Base-by-base conservation (phyloP, 257 asterid genomes). In the Echites panduratus region DNA sequence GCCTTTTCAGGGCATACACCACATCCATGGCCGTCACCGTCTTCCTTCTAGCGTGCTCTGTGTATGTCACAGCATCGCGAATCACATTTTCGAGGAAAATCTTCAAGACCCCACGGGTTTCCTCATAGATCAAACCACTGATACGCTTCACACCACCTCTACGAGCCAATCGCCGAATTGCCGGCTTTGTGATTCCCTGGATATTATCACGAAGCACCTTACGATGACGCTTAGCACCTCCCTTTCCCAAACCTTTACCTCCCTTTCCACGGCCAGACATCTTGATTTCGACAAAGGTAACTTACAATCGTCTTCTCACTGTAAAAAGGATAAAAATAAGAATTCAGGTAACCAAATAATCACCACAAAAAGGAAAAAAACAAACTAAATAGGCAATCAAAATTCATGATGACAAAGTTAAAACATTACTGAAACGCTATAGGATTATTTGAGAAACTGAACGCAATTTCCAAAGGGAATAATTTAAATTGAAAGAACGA, bases 221-320 rank as follows among this genome's bases (percentile, higher is more conserved):
- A 20, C 84, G 81, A 20, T 80, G 84, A 19, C 84, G 78, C 24
- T 80, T 80, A 5, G 84, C 84, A 43, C 84, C 84, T 12, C 84
- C 84, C 62, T 80, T 80, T 32, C 83, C 83, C 45, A 80, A 74
- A 13, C 83, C 83, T 57, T 80, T 80, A 6, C 83, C 83, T 24
- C 83, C 83, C 76, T 80, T 80, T 68, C 83, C 83, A 61, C 83
- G 80, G 0, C 83, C 83, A 0, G 83, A 80, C 83, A 80, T 80
- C 57, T 63, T 6, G 67, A 62, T 14, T 62, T 32, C 47, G 17
- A 62, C 67, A 16, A 9, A 7, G 43, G 32, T 1, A 14, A 13
- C 20, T 16, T 17, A 9, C 26, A 19, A 35, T 38, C 20, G 4
- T 41, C 3, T 6, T 43, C 62, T n/a, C 9, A 14, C 69, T 64